Evolutionary conservation across 2,329 filamentous ascomycete species (phyloP), one percentile per base, ranked within the genome.

Genomic region (Polychaeton citri): DNA sequence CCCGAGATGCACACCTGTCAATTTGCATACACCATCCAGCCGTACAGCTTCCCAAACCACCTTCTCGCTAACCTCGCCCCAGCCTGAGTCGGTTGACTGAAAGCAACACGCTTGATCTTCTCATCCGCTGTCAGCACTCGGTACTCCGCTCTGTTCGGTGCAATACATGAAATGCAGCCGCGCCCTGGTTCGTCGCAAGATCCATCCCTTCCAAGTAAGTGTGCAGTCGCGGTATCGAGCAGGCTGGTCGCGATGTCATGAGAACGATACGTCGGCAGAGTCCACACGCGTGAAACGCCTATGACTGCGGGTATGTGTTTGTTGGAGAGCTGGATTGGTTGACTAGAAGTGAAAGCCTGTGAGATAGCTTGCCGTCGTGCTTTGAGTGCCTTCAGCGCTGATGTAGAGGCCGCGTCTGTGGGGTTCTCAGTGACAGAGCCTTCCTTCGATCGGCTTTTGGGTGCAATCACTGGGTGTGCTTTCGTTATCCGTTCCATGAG

Each of bases 211-310:
- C 7, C 24, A 10, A 15, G 15, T 10, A 28, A 15, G 32, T 50
- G 39, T 16, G 38, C 30, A 10, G 53, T 20, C 3, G 50, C 51
- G 12, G 38, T 38, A 40, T 79, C 70, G 13, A 79, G 53, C 32
- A 80, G 54, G 37, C 64, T 62, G 35, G 65, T 65, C 3, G 74
- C 76, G 35, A 78, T 66, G 6, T 73, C 72, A 43, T 68, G 65
- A 30, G 69, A 59, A 20, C 75, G 65, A 39, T 71, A 68, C 2
- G 65, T 61, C 5, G 62, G 65, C 6, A 70, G 73, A 0, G 72
- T 75, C 76, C 76, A 81, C 44, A 81, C 74, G 19, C 76, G 66
- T 17, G 75, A 76, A 18, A 81, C 68, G 13, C 74, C 73, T 36
- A 79, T 62, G n/a, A 70, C 60, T 2, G 69, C 72, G 2, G 63